Base-by-base conservation (phyloP, 768 basidiomycete species). In the Mycena polygramma region DNA sequence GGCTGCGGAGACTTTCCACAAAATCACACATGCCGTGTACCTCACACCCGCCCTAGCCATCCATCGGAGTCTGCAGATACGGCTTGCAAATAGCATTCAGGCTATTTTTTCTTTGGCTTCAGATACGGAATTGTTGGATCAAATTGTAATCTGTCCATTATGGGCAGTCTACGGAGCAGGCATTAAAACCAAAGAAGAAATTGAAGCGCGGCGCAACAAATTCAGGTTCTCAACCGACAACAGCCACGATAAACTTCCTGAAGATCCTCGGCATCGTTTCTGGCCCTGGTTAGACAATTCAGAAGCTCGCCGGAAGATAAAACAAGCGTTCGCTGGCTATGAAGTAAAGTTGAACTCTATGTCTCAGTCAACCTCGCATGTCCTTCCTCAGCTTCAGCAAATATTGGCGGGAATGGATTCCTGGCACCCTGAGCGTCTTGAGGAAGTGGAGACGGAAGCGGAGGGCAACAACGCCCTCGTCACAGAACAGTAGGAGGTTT, bases 231-330 rank as follows among this genome's bases (percentile, higher is more conserved):
- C n/a, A n/a, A n/a, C n/a, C n/a, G n/a, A n/a, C n/a, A n/a, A n/a
- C n/a, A n/a, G n/a, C n/a, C n/a, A n/a, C n/a, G n/a, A n/a, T n/a
- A 36, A 55, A 39, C 7, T 39, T 39, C 39, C 13, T 39, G 39
- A 39, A n/a, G n/a, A n/a, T n/a, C n/a, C 13, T 39, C 39, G 39
- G 7, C 13, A 37, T 15, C 39, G 57, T 22, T 41, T 15, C 43
- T 22, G 24, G 37, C 58, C 22, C 43, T 59, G 58, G 58, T 26
- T 59, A 1, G 45, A 45, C n/a, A 46, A 46, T 59, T 26, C 41
- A 3, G 37, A 24, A 6, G 58, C 58, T 4, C 41, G 58, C 15
- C 19, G 35, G 7, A 59, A 11, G 26, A 58, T 58, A 14, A 24
- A 14, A 14, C 39, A 41, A 2, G n/a, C 39, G 14, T 43, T 58